Percentiles rank a stretch among this genome's conserved stretches.
Evolutionary conservation across 257 asterid species (phyloP).

Genomic region (Salvia splendens): DNA sequence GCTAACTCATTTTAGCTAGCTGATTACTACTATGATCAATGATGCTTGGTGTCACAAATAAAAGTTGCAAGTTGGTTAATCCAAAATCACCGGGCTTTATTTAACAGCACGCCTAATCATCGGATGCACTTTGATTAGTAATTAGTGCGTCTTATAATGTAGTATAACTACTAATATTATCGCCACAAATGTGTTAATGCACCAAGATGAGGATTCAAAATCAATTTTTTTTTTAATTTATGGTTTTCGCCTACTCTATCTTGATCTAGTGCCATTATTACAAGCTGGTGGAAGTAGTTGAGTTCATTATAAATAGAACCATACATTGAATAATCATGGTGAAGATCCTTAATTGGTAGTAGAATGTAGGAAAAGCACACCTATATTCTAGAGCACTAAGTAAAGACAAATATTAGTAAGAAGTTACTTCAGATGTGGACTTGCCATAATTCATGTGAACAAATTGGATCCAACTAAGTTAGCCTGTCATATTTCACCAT

Average conservation of each 20-base stretch:
- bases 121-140: background rate
- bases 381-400: background rate
- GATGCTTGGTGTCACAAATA: background rate
- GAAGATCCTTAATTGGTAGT: background rate
- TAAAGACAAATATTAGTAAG: constrained; percentile 10
- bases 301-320: background rate
- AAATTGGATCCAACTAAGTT: constrained; percentile 18
- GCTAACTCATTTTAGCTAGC: no score
- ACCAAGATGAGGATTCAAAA: no score
- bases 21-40: no score
- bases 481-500: constrained; percentile 27
- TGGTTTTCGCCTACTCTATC: background rate
- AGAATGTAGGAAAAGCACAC: background rate
- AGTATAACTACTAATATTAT: no score
- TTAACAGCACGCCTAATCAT: constrained; percentile 20
- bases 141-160: background rate
- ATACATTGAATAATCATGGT: background rate
- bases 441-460: background rate
- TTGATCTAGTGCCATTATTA: constrained; percentile 18
- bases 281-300: constrained; percentile 23
- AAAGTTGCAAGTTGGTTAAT: constrained; percentile 10
- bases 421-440: background rate
- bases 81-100: background rate
- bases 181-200: no score
- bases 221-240: background rate